Base-by-base conservation (phyloP, 768 basidiomycete genomes). In the Trametes cingulata region DNA sequence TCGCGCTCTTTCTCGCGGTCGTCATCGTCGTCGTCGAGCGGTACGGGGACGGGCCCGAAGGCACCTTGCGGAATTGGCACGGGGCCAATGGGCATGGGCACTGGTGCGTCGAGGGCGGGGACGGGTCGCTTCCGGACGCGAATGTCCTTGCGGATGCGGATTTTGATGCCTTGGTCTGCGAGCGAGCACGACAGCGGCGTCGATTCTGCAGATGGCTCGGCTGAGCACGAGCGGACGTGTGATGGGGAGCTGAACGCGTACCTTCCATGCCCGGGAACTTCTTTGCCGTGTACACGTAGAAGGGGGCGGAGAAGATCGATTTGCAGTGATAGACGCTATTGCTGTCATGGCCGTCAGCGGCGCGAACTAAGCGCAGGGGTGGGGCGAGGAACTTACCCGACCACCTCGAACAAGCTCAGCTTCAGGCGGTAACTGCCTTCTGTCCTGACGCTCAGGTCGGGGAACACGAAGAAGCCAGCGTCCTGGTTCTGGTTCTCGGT, bases 231-330 rank as follows among this genome's bases (percentile, higher is more conserved):
- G 19, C 46, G 6, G 6, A 25, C 27, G 33, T 29, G 39, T 5
- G 6, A 33, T 5, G 29, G 29, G 46, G 20, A 36, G 33, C 25
- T 9, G 55, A 6, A 25, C 6, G 74, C 85, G 24, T 64, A 91
- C 93, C 88, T 80, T 93, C 91, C 91, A 95, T 95, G 24, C 95
- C 94, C 0, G 95, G 94, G 71, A 96, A 97, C 74, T 95, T 94
- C 81, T 97, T 97, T 15, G 93, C 92, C 0, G 94, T 94, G 72
- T 94, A 97, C 12, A 97, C 95, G 63, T 95, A 93, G 74, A 98
- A 98, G 0, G 91, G 85, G 1, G 87, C 84, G 0, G 93, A 94
- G 73, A 88, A 90, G 58, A 94, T 93, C 0, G 88, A 90, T 69
- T 91, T 92, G 77, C 94, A 95, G 70, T 95, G 93, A 41, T 87